Evolutionary conservation across 768 basidiomycete genomes (phyloP).

Genomic region (Boletus sp.): DNA sequence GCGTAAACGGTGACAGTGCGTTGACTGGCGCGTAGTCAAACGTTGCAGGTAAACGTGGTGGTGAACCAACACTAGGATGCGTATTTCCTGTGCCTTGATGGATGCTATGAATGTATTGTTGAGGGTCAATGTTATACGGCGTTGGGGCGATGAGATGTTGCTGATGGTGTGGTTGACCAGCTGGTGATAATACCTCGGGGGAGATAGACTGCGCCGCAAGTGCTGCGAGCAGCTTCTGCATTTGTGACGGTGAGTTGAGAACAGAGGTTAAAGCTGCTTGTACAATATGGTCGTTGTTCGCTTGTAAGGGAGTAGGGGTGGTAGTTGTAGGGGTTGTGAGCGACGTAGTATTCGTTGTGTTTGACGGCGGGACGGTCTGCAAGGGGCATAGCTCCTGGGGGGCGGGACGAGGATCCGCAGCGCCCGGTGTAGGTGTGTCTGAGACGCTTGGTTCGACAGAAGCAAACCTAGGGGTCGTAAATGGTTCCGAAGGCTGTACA

Average conservation of each 20-base stretch:
- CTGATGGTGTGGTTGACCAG: constrained; percentile 17
- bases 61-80: constrained; percentile 7
- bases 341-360: constrained; percentile 9
- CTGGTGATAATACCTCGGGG: constrained; percentile 21
- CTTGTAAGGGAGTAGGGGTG: constrained; percentile 6
- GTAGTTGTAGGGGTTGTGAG: constrained; percentile 9
- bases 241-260: constrained; percentile 47
- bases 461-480: constrained; percentile 24
- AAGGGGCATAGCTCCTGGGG: constrained; percentile 17
- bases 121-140: constrained; percentile 23
- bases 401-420: constrained; percentile 10
- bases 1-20: constrained; percentile 24
- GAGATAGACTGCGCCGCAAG: constrained; percentile 32
- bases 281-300: constrained; percentile 45
- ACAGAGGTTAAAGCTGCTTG: constrained; percentile 53
- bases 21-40: constrained; percentile 23
- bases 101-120: constrained; percentile 3
- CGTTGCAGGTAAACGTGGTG: constrained; percentile 15
- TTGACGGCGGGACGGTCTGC: constrained; percentile 11
- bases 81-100: background rate
- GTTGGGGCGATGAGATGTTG: constrained; percentile 30
- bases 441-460: constrained; percentile 25
- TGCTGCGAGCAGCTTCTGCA: constrained; percentile 55
- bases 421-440: constrained; percentile 16
- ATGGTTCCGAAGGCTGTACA: constrained; percentile 36